phyloP scores from a whole-genome alignment of 2,329 filamentous ascomycete species.

The Penicillium sp. region DNA sequence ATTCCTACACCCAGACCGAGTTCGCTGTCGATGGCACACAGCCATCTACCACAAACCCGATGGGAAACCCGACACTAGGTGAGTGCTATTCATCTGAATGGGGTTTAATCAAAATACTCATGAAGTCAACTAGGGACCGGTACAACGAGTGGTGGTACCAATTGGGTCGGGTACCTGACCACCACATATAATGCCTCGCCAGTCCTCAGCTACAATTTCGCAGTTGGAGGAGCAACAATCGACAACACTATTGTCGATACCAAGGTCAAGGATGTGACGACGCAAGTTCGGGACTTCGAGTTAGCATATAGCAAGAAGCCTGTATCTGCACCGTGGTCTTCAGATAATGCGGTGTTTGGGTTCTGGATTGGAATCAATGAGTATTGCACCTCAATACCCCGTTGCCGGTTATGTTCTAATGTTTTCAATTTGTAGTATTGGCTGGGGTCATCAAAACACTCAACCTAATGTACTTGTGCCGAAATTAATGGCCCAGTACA shows the following conservation, averaged over 20 bases:
- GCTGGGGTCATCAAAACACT: slow-evolving; percentile 29
- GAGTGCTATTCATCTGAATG: neutral
- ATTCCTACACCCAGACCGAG: slow-evolving; percentile 60
- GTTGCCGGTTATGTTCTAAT: neutral
- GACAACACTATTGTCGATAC: slow-evolving; percentile 53
- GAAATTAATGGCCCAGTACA: slow-evolving; percentile 47
- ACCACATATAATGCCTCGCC: slow-evolving; percentile 48
- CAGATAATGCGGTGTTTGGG: slow-evolving; percentile 28
- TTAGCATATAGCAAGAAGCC: slow-evolving; percentile 39
- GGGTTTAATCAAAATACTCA: neutral
- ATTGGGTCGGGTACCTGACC: slow-evolving; percentile 54
- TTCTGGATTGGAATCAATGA: slow-evolving; percentile 39
- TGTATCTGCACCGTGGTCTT: slow-evolving; percentile 26
- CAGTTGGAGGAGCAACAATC: slow-evolving; percentile 55
- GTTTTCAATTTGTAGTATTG: slow-evolving; percentile 17
- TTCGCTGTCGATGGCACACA: slow-evolving; percentile 55
- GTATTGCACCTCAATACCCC: slow-evolving; percentile 12
- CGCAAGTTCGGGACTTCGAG: slow-evolving; percentile 46
- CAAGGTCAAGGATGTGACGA: slow-evolving; percentile 52
- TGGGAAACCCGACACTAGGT: slow-evolving; percentile 57
- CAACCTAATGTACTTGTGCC: slow-evolving; percentile 31
- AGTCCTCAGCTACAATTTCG: slow-evolving; percentile 55
- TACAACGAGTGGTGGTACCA: slow-evolving; percentile 51
- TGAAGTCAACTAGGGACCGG: slow-evolving; percentile 39
- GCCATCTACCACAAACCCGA: slow-evolving; percentile 54